These are phyloP conservation scores for Boletales sp. DNA, from an alignment of 768 basidiomycete genomes.

Conservation along the genomic window DNA sequence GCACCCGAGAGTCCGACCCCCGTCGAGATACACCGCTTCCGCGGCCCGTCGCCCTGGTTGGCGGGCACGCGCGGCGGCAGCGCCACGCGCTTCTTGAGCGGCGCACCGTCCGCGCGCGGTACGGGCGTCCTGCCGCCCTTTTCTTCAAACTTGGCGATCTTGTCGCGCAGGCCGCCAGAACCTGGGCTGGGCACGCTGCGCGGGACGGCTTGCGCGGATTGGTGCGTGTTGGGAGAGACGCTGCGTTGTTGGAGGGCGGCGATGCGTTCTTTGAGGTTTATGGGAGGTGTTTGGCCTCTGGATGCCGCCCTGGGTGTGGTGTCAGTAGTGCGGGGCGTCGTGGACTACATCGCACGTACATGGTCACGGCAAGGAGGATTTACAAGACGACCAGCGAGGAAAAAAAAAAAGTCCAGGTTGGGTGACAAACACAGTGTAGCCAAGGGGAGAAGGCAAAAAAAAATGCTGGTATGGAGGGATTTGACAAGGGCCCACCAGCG, in stretches of 20 bases:
- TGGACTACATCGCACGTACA: slow-evolving; percentile 16
- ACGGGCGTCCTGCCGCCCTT: slow-evolving; percentile 67
- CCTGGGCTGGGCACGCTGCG: slow-evolving; percentile 25
- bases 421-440: no score
- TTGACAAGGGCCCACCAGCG: no score
- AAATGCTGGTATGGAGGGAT: no score
- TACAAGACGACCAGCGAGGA: slow-evolving; percentile 21
- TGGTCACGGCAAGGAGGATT: slow-evolving; percentile 11
- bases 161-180: slow-evolving; percentile 48
- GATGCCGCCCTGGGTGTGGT: slow-evolving; percentile 22
- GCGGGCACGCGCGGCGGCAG: slow-evolving; percentile 72
- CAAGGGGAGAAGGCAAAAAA: no score
- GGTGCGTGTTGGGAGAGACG: slow-evolving; percentile 25
- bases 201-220: slow-evolving; percentile 32
- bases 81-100: slow-evolving; percentile 55
- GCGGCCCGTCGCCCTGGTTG: slow-evolving; percentile 10
- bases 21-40: slow-evolving; percentile 30
- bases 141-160: slow-evolving; percentile 77
- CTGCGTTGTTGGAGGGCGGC: slow-evolving; percentile 71
- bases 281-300: slow-evolving; percentile 26
- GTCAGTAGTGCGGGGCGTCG: slow-evolving; percentile 13
- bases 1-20: slow-evolving; percentile 19
- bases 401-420: not conserved
- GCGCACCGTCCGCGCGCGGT: slow-evolving; percentile 55
- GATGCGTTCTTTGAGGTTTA: slow-evolving; percentile 78